These are phyloP conservation scores for Sonneratia alba DNA, from an alignment of 345 rosid genomes.

Conservation along the genomic window DNA sequence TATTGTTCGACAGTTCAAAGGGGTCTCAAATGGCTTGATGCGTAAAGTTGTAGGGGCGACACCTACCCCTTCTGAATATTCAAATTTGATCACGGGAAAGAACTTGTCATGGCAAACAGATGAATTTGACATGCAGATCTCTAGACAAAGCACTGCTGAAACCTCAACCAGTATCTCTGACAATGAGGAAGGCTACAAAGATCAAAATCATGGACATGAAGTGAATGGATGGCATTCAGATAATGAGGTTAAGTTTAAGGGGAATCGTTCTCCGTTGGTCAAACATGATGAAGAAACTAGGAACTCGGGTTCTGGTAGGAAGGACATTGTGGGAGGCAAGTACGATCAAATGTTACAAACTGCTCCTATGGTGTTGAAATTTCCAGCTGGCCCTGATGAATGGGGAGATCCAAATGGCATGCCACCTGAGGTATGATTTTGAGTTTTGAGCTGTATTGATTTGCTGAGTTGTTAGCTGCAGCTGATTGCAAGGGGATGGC, in stretches of 20 bases:
- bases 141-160: constrained; percentile 40
- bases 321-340: constrained; percentile 26
- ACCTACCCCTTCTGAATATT: constrained; percentile 31
- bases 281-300: constrained; percentile 36
- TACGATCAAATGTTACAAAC: constrained; percentile 25
- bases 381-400: constrained; percentile 19
- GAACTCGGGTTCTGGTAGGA: constrained; percentile 21
- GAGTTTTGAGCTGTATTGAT: constrained; percentile 7
- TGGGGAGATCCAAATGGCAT: constrained; percentile 65
- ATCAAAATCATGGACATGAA: constrained; percentile 34
- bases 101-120: constrained; percentile 56
- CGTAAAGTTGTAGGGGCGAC: constrained; percentile 62
- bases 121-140: constrained; percentile 34
- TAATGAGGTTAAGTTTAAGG: constrained; percentile 54
- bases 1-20: constrained; percentile 83
- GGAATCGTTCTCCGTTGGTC: constrained; percentile 37
- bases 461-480: not conserved
- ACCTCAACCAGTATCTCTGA: constrained; percentile 55
- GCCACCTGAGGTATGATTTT: constrained; percentile 76
- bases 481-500: not conserved
- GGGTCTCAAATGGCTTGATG: constrained; percentile 86
- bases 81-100: constrained; percentile 22
- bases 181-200: constrained; percentile 45
- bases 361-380: constrained; percentile 23
- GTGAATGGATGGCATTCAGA: constrained; percentile 78